Percentiles rank a stretch among this genome's conserved stretches.
These are phyloP conservation scores for Phytophthora cryptogea DNA, from an alignment of 352 stramenopile species.

Conservation along the genomic window DNA sequence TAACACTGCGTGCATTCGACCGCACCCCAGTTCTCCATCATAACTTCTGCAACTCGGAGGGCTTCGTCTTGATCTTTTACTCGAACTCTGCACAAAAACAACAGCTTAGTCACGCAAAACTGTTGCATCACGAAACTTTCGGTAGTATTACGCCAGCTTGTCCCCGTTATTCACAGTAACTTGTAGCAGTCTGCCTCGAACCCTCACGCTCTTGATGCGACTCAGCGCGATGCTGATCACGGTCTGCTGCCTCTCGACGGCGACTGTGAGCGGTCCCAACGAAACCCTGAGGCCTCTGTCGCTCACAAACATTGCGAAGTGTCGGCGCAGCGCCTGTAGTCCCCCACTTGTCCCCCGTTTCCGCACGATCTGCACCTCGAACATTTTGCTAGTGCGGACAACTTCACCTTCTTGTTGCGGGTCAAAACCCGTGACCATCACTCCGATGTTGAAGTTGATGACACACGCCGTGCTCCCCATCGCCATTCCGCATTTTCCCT, in stretches of 20 bases:
- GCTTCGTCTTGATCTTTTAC: slow-evolving; percentile 26
- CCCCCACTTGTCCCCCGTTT: slow-evolving; percentile 1
- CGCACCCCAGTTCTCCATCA: slow-evolving; percentile 57
- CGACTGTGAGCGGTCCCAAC: neutral
- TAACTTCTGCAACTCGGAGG: slow-evolving; percentile 35
- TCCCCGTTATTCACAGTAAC: slow-evolving; percentile 22
- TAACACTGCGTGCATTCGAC: neutral
- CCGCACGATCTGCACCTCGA: slow-evolving; percentile 44
- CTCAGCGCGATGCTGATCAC: slow-evolving; percentile 22
- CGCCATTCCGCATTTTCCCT: slow-evolving; percentile 18
- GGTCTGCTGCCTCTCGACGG: neutral
- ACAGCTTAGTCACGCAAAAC: neutral
- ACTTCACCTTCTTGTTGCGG: slow-evolving; percentile 24
- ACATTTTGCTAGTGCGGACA: slow-evolving; percentile 22
- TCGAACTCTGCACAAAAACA: slow-evolving; percentile 32
- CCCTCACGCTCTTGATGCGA: slow-evolving; percentile 34
- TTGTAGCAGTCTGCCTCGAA: slow-evolving; percentile 42
- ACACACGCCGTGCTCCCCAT: slow-evolving; percentile 6
- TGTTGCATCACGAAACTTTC: neutral
- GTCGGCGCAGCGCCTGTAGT: slow-evolving; percentile 41
- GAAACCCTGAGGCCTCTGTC: slow-evolving; percentile 28
- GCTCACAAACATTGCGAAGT: slow-evolving; percentile 31
- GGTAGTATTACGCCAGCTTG: slow-evolving; percentile 31
- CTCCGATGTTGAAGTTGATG: slow-evolving; percentile 26
- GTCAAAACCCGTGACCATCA: slow-evolving; percentile 25